Conservation (phyloP, 2,329 filamentous ascomycete genomes). For the Fusarium coicis region DNA sequence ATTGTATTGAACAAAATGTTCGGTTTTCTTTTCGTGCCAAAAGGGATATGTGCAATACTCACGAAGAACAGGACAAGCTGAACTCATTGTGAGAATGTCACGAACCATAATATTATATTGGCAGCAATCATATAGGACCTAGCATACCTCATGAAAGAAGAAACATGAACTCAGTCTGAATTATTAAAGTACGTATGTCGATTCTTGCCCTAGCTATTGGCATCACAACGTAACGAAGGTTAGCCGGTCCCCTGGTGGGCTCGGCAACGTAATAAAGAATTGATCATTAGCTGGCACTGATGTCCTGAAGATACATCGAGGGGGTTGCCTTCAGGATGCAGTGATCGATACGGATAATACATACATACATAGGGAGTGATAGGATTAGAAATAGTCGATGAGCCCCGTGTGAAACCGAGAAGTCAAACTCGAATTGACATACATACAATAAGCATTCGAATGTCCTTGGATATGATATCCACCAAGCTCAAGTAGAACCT, state of each 20-base stretch:
- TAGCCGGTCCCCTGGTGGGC: slow-evolving; percentile 17
- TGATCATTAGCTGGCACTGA: slow-evolving; percentile 37
- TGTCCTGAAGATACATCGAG: slow-evolving; percentile 31
- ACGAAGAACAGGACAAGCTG: background rate
- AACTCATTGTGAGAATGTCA: background rate
- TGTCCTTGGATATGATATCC: background rate
- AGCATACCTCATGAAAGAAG: background rate
- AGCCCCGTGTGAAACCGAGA: background rate
- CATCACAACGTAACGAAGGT: background rate
- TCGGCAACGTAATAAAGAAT: slow-evolving; percentile 33
- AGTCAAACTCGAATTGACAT: background rate
- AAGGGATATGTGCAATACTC: background rate
- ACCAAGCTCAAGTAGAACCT: background rate
- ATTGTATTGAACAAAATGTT: background rate
- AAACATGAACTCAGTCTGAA: background rate
- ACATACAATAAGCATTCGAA: background rate
- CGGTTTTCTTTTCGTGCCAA: background rate
- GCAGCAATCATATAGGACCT: background rate
- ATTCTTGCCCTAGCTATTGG: background rate
- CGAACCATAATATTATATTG: background rate
- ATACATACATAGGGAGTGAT: too few relatives aligned
- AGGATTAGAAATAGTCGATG: background rate
- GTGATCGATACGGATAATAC: background rate
- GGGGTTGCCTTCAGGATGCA: slow-evolving; percentile 11
- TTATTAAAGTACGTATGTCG: background rate